These are phyloP conservation scores for Pythium utonaiense DNA, from an alignment of 352 stramenopile genomes.

Conservation along the genomic window DNA sequence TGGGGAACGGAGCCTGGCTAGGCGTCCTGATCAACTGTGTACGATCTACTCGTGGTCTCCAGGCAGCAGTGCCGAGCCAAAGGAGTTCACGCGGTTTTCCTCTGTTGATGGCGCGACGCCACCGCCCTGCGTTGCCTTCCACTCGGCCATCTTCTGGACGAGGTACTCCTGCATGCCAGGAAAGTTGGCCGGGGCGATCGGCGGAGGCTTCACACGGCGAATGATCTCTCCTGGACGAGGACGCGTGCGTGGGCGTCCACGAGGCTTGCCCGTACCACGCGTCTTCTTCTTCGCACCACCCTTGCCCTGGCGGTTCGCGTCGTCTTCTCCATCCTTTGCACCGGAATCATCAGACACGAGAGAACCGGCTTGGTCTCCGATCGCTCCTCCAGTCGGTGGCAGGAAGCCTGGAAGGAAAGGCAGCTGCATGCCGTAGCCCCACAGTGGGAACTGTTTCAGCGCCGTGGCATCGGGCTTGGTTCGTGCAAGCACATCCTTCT, in stretches of 20 bases:
- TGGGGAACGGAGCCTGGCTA: not conserved
- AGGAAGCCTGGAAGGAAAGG: constrained; percentile 48
- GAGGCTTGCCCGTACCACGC: constrained; percentile 63
- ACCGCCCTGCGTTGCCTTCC: constrained; percentile 37
- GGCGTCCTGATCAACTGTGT: not conserved
- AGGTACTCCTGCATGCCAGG: constrained; percentile 77
- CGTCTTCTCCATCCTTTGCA: constrained; percentile 27
- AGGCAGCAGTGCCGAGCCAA: constrained; percentile 45
- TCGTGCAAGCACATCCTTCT: constrained; percentile 55
- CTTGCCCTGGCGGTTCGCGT: constrained; percentile 31
- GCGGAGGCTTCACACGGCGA: constrained; percentile 57
- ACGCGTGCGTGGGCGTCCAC: constrained; percentile 64
- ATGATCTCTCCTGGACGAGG: constrained; percentile 75
- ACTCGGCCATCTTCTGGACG: constrained; percentile 48
- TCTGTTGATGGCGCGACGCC: constrained; percentile 40
- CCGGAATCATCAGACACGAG: constrained; percentile 22
- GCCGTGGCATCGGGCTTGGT: constrained; percentile 36
- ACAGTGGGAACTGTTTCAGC: constrained; percentile 67
- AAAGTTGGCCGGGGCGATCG: constrained; percentile 74
- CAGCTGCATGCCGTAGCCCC: constrained; percentile 55
- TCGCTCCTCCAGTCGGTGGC: constrained; percentile 29
- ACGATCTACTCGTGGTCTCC: constrained; percentile 46
- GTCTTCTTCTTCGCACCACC: constrained; percentile 67
- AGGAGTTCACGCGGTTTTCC: constrained; percentile 39
- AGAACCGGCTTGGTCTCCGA: constrained; percentile 21